Evolutionary conservation across 106 monocot species (phyloP).

Genomic region (Xerophyta viscosa): DNA sequence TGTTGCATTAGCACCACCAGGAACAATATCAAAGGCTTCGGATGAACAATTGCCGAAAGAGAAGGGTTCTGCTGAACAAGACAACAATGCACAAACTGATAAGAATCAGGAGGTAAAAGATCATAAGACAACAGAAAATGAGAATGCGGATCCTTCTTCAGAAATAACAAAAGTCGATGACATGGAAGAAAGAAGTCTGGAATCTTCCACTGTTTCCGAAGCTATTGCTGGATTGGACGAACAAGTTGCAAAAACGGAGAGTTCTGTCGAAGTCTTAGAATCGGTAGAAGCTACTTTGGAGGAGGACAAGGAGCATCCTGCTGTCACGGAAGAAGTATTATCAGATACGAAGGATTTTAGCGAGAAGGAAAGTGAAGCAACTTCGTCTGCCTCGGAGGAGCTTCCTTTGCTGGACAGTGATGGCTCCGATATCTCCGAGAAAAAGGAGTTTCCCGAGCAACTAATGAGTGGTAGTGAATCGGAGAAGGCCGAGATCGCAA

Average conservation of each 20-base stretch:
- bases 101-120: conserved; percentile 3
- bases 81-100: conserved; percentile 10
- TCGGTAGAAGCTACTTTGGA: background rate
- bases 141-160: background rate
- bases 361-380: conserved; percentile 20
- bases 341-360: conserved; percentile 2
- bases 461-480: conserved; percentile 33
- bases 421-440: conserved; percentile 15
- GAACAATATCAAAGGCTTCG: conserved; percentile 51
- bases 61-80: conserved; percentile 20
- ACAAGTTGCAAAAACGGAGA: conserved; percentile 9
- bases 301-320: background rate
- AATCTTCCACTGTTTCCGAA: background rate
- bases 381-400: conserved; percentile 20
- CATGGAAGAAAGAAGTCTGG: conserved; percentile 17
- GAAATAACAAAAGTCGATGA: conserved; percentile 6
- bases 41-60: conserved; percentile 27
- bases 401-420: conserved; percentile 4
- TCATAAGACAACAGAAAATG: background rate
- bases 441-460: conserved; percentile 22
- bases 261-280: conserved; percentile 9
- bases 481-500: conserved; percentile 31
- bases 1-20: conserved; percentile 85
- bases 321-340: conserved; percentile 13
- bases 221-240: background rate